Conservation (phyloP, 2,329 filamentous ascomycete genomes). For the Penicillium paneum region DNA sequence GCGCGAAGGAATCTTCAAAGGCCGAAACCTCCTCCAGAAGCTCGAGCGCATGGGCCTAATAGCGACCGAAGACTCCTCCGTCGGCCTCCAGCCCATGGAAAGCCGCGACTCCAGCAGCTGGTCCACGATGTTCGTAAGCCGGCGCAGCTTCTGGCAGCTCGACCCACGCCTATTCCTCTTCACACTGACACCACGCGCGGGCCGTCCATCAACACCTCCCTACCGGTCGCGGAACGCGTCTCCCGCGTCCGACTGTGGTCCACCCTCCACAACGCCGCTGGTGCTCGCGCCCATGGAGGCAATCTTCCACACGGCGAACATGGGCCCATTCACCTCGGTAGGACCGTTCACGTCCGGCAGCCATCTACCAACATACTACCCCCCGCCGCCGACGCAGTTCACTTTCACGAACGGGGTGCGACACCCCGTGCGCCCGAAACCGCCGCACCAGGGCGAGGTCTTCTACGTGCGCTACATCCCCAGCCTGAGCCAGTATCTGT, state of each 20-base stretch:
- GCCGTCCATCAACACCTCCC: slow-evolving; percentile 50
- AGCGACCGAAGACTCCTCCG: slow-evolving; percentile 68
- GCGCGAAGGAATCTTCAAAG: slow-evolving; percentile 82
- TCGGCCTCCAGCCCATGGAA: slow-evolving; percentile 60
- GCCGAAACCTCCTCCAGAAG: slow-evolving; percentile 79
- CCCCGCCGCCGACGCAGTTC: slow-evolving; percentile 78
- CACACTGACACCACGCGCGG: slow-evolving; percentile 63
- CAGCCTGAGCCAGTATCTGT: slow-evolving; percentile 77
- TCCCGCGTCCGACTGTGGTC: slow-evolving; percentile 42
- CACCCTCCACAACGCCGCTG: slow-evolving; percentile 8
- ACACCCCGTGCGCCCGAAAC: slow-evolving; percentile 83
- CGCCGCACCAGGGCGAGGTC: slow-evolving; percentile 81
- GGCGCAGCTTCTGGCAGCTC: slow-evolving; percentile 85
- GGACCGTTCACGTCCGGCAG: slow-evolving; percentile 79
- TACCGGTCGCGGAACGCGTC: slow-evolving; percentile 51
- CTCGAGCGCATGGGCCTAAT: slow-evolving; percentile 91
- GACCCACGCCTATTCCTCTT: slow-evolving; percentile 85
- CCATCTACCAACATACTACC: slow-evolving; percentile 87
- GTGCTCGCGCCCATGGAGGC: slow-evolving; percentile 20
- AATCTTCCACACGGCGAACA: slow-evolving; percentile 36
- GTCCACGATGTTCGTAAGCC: slow-evolving; percentile 77
- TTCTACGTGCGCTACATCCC: slow-evolving; percentile 89
- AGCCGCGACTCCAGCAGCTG: slow-evolving; percentile 65
- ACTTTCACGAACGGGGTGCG: slow-evolving; percentile 72
- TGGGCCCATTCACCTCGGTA: slow-evolving; percentile 33